phyloP scores from a whole-genome alignment of 306 rosid genomes.

The Styphnolobium japonicum region DNA sequence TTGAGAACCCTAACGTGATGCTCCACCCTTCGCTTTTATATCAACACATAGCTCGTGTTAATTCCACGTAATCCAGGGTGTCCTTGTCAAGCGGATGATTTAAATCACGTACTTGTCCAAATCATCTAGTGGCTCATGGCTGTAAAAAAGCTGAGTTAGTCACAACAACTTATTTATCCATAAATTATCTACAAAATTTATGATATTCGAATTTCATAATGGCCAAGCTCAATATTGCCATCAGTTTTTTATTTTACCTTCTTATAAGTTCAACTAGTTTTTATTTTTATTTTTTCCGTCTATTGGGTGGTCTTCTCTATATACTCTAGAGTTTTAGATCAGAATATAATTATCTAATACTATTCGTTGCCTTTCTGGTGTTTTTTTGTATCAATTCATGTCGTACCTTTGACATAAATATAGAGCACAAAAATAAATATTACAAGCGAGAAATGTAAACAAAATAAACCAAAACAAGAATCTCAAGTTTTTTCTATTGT shows the following conservation, averaged over 20 bases:
- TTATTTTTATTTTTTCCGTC: too few relatives aligned
- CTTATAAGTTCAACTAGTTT: too few relatives aligned
- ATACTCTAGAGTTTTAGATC: too few relatives aligned
- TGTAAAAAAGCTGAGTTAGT: too few relatives aligned
- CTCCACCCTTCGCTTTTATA: neutral
- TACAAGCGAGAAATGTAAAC: neutral
- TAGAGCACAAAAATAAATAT: neutral
- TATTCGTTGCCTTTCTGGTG: neutral
- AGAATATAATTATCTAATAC: too few relatives aligned
- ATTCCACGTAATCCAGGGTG: neutral
- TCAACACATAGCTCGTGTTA: neutral
- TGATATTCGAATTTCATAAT: too few relatives aligned
- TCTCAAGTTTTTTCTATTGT: neutral
- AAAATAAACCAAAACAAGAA: neutral
- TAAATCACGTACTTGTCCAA: neutral
- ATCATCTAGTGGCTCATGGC: neutral
- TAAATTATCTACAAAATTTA: too few relatives aligned
- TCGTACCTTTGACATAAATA: neutral
- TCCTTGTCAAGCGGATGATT: neutral
- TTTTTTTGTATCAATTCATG: neutral
- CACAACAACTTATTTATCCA: too few relatives aligned
- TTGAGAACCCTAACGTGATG: too few relatives aligned
- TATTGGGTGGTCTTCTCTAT: too few relatives aligned
- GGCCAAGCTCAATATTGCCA: too few relatives aligned
- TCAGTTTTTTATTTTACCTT: too few relatives aligned